Percentiles rank a stretch among this genome's conserved stretches.
Conservation (phyloP, 192 early-diverging fungal genomes). For the Umbelopsis sp. region DNA sequence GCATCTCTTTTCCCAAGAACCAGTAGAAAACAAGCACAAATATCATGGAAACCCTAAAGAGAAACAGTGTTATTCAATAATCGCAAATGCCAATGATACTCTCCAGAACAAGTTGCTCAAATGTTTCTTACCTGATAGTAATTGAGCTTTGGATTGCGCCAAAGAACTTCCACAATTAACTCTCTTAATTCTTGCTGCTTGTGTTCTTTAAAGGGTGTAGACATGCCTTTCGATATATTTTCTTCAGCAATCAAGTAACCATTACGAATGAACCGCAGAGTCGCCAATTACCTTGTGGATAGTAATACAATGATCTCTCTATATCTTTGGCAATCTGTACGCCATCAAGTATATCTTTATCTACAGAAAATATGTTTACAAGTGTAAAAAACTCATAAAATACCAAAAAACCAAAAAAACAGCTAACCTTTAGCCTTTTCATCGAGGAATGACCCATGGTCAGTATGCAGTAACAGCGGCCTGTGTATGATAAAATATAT, state of each 20-base stretch:
- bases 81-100: too few species aligned
- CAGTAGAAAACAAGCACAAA: slow-evolving; percentile 51
- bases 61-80: background rate
- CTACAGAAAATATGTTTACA: slow-evolving; percentile 11
- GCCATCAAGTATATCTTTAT: slow-evolving; percentile 37
- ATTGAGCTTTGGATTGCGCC: slow-evolving; percentile 60
- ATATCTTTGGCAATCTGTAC: slow-evolving; percentile 44
- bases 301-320: slow-evolving; percentile 44
- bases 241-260: background rate
- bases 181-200: slow-evolving; percentile 52
- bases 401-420: too few species aligned
- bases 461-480: slow-evolving; percentile 43
- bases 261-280: background rate
- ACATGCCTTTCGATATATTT: slow-evolving; percentile 23
- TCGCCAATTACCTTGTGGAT: slow-evolving; percentile 38
- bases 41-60: slow-evolving; percentile 45
- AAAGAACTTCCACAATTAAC: slow-evolving; percentile 52
- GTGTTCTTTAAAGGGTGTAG: slow-evolving; percentile 39
- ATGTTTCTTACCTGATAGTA: slow-evolving; percentile 61
- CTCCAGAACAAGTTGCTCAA: background rate
- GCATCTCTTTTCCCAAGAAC: slow-evolving; percentile 60
- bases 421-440: slow-evolving; percentile 44
- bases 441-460: slow-evolving; percentile 39
- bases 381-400: too few species aligned
- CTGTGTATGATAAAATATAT: slow-evolving; percentile 20